Conservation (phyloP, 768 basidiomycete species). For the Mycena pura region DNA sequence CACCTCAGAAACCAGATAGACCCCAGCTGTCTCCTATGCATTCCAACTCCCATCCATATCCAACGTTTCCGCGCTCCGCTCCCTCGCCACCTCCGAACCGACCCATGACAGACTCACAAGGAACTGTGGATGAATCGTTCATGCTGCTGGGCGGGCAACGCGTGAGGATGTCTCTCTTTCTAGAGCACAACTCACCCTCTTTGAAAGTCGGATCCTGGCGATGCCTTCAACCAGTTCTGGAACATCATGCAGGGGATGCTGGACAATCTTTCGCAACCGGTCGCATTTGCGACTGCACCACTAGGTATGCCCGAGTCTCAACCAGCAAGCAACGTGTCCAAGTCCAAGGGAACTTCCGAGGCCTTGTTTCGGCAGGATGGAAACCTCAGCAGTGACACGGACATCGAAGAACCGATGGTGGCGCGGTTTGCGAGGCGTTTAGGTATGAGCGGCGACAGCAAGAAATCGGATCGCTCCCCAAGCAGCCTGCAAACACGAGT, state of each 20-base stretch:
- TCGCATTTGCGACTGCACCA: slow-evolving; percentile 85
- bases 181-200: slow-evolving; percentile 13
- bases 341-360: slow-evolving; percentile 20
- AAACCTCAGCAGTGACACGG: slow-evolving; percentile 69
- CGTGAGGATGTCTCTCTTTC: slow-evolving; percentile 46
- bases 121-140: slow-evolving; percentile 85
- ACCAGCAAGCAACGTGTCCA: slow-evolving; percentile 25
- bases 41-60: slow-evolving; percentile 35
- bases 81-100: slow-evolving; percentile 53
- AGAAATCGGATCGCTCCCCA: slow-evolving; percentile 18
- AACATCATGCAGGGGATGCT: slow-evolving; percentile 86
- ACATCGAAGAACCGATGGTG: slow-evolving; percentile 68
- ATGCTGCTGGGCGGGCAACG: slow-evolving; percentile 83
- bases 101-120: slow-evolving; percentile 59
- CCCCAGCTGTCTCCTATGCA: slow-evolving; percentile 35
- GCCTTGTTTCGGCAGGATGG: slow-evolving; percentile 50
- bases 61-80: slow-evolving; percentile 44
- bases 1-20: slow-evolving; percentile 66
- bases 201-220: slow-evolving; percentile 76
- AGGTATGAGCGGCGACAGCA: slow-evolving; percentile 47
- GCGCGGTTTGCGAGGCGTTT: slow-evolving; percentile 61
- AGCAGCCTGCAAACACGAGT: slow-evolving; percentile 21
- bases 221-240: slow-evolving; percentile 92
- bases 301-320: slow-evolving; percentile 54
- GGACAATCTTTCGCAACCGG: slow-evolving; percentile 84